phyloP scores from a whole-genome alignment of 2,329 filamentous ascomycete genomes.

The Cryphonectria carpinicola region DNA sequence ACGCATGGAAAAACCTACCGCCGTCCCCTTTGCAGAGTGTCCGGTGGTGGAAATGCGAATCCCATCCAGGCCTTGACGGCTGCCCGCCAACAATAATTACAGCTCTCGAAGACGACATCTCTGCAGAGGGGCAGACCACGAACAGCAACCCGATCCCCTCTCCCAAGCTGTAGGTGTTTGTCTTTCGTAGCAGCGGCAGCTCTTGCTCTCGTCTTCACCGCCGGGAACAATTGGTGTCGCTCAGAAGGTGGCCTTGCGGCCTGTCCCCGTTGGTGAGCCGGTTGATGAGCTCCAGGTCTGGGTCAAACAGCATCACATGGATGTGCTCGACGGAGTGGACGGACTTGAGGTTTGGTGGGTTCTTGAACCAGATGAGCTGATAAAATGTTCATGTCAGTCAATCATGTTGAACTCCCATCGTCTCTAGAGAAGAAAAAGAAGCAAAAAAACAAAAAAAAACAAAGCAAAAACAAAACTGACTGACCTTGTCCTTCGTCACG shows the following conservation, averaged over 20 bases:
- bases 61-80: conserved; percentile 23
- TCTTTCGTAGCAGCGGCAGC: neutral
- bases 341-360: conserved; percentile 84
- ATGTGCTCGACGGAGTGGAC: conserved; percentile 90
- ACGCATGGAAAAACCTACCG: conserved; percentile 72
- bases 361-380: conserved; percentile 77
- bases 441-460: neutral
- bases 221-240: conserved; percentile 6
- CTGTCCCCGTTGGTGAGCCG: conserved; percentile 76
- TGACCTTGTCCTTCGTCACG: conserved; percentile 57
- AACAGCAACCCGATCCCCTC: neutral
- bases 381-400: conserved; percentile 27
- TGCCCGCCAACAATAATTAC: neutral
- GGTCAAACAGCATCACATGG: conserved; percentile 86
- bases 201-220: neutral
- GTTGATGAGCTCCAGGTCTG: conserved; percentile 69
- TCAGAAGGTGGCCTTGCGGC: conserved; percentile 59
- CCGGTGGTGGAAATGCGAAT: conserved; percentile 65
- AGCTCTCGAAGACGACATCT: neutral
- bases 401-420: conserved; percentile 11
- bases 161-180: neutral
- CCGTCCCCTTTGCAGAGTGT: conserved; percentile 72
- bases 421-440: neutral
- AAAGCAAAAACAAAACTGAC: conserved; percentile 34
- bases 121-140: neutral